These are phyloP conservation scores for Immersiella caudata DNA, from an alignment of 495 filamentous ascomycete species.

Conservation along the genomic window DNA sequence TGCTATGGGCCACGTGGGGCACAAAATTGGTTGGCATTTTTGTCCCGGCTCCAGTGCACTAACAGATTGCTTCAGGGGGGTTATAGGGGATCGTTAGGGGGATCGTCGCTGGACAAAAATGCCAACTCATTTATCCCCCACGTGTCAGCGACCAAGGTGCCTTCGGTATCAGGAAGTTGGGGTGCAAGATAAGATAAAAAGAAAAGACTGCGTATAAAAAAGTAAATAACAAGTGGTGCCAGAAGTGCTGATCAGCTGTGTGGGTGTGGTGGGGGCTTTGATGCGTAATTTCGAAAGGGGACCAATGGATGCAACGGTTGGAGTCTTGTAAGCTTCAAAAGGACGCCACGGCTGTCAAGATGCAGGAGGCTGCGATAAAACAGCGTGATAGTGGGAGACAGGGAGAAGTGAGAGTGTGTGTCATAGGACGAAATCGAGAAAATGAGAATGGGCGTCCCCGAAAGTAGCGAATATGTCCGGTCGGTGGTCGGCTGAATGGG, in stretches of 20 bases:
- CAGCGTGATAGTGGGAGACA: neutral
- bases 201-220: neutral
- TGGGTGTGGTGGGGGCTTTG: neutral
- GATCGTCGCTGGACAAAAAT: too few species aligned
- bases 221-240: neutral
- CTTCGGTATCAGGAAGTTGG: neutral
- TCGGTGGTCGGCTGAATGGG: conserved; percentile 1
- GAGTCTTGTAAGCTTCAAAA: neutral
- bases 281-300: neutral
- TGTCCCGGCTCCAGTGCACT: too few species aligned
- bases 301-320: neutral
- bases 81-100: too few species aligned
- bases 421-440: too few species aligned
- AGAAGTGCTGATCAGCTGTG: neutral
- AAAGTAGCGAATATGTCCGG: neutral
- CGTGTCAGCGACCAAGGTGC: neutral
- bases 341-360: neutral
- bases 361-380: conserved; percentile 1
- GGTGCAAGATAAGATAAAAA: neutral
- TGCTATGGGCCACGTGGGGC: too few species aligned
- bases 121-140: too few species aligned
- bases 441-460: neutral
- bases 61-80: too few species aligned
- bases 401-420: neutral
- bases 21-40: too few species aligned